Evolutionary conservation across 108 stramenopile species (phyloP), one percentile per base, ranked within the genome.

Genomic region (Pseudonitzschia pungens): DNA sequence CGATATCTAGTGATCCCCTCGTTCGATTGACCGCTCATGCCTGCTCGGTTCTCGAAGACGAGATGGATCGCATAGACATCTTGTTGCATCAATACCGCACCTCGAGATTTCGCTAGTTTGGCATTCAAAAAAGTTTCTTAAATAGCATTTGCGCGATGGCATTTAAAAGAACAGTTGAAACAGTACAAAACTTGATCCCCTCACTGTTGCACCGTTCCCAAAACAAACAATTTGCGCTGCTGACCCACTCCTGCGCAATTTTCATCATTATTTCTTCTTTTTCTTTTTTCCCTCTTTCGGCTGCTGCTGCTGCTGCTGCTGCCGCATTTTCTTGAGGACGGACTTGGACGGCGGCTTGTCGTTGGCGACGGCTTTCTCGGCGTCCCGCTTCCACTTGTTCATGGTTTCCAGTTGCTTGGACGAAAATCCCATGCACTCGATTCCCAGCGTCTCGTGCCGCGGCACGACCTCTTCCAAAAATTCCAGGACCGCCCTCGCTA

Each of bases 341-440:
- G 86, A 80, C 42, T 84, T 86, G 41, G 87, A 88, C 27, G 92
- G 92, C 68, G 77, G 52, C 55, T 84, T 85, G 62, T 85, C 77
- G 15, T 68, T 65, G 5, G 68, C 62, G 8, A 67, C 70, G 4
- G 90, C 90, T 31, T 83, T 85, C 62, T 74, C 52, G 11, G 92
- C 90, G 69, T 89, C 84, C 22, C 54, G 62, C 43, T 74, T 78
- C 92, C 92, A 93, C 73, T 73, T 69, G 52, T 75, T 54, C 26
- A 93, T 60, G 55, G 72, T 76, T 21, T 70, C 66, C 14, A 78
- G 70, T 78, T 93, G 92, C 53, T 89, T 89, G 16, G 78, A 73
- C 4, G 89, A 78, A 69, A 91, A 93, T 15, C 68, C 67, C 65
- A 83, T 60, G 7, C 9, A 2, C 7, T 42, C 52, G 10, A 42